Evolutionary conservation across 805 yeast genomes (phyloP).

Genomic region (Hanseniaspora guilliermondii): DNA sequence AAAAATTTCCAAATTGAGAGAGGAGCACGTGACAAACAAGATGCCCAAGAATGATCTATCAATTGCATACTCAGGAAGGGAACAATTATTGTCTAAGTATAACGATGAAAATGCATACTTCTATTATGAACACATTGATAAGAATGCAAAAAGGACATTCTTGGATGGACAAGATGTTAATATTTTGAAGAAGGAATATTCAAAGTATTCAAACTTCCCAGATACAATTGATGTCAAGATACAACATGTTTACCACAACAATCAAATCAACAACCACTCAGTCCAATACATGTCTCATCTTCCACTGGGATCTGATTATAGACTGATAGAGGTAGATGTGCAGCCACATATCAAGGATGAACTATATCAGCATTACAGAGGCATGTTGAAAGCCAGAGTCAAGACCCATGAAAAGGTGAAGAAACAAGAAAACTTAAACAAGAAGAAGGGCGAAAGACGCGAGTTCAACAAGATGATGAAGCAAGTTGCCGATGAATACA

Average conservation of each 20-base stretch:
- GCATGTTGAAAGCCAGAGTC: background rate
- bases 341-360: conserved; percentile 9
- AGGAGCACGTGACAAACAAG: conserved; percentile 18
- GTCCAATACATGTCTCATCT: conserved; percentile 58
- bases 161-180: conserved; percentile 71
- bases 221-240: conserved; percentile 45
- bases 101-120: conserved; percentile 41
- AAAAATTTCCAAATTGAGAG: conserved; percentile 35
- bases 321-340: conserved; percentile 83
- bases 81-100: conserved; percentile 16
- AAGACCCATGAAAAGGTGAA: conserved; percentile 8
- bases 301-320: conserved; percentile 75
- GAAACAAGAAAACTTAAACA: conserved; percentile 10
- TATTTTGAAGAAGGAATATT: conserved; percentile 51
- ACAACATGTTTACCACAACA: conserved; percentile 59
- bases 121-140: conserved; percentile 69
- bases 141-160: conserved; percentile 51
- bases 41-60: conserved; percentile 14
- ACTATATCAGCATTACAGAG: conserved; percentile 1
- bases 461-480: conserved; percentile 2
- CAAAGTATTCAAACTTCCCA: conserved; percentile 57
- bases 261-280: conserved; percentile 17
- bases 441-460: conserved; percentile 4
- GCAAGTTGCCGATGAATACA: conserved; percentile 3
- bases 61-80: conserved; percentile 16